Evolutionary conservation across 257 asterid genomes (phyloP).

Genomic region (Schizonepeta tenuifolia): DNA sequence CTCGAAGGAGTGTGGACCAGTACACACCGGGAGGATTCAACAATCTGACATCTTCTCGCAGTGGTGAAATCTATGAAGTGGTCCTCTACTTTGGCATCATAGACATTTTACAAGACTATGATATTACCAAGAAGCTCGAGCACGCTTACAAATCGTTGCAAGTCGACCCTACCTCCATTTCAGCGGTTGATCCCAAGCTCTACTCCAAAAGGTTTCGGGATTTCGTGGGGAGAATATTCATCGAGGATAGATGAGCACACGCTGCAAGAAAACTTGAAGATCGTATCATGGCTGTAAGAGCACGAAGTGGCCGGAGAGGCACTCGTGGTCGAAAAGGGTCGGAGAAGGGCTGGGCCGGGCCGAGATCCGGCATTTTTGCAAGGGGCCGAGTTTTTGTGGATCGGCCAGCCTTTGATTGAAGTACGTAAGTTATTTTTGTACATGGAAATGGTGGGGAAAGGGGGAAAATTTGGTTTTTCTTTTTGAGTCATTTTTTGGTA

Average conservation of each 20-base stretch:
- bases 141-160: conserved; percentile 94
- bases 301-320: neutral
- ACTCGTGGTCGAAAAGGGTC: neutral
- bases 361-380: neutral
- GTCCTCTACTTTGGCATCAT: conserved; percentile 92
- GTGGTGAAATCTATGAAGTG: conserved; percentile 71
- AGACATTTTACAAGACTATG: conserved; percentile 92
- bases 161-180: conserved; percentile 80
- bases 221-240: conserved; percentile 74
- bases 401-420: conserved; percentile 44
- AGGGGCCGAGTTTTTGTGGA: conserved; percentile 34
- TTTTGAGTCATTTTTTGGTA: conserved; percentile 39
- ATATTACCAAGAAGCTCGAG: conserved; percentile 91
- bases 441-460: conserved; percentile 39
- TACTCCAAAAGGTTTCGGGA: conserved; percentile 89
- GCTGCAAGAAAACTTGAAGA: conserved; percentile 12
- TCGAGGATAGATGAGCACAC: conserved; percentile 64
- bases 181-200: conserved; percentile 93
- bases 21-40: conserved; percentile 56
- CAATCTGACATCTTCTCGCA: conserved; percentile 49
- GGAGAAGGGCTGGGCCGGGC: neutral
- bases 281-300: conserved; percentile 31
- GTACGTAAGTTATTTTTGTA: conserved; percentile 53
- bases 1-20: conserved; percentile 79
- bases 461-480: conserved; percentile 38